A percentile compares a stretch with the other conserved stretches of the same genome.
These are phyloP conservation scores for Leucocoprinus sp. DNA, from an alignment of 768 basidiomycete species.

Conservation along the genomic window DNA sequence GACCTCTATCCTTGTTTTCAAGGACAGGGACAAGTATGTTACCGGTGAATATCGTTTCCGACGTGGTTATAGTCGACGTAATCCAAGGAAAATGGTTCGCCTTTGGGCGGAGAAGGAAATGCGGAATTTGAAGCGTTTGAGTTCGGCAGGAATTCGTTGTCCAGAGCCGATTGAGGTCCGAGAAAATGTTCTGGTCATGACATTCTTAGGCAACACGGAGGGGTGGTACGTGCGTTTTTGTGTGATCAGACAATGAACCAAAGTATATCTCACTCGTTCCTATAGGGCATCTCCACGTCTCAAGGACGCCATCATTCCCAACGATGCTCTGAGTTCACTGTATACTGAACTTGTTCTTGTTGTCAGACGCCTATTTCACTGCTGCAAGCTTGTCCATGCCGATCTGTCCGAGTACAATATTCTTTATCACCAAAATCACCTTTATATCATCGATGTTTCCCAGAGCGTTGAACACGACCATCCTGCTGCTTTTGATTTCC, in stretches of 20 bases:
- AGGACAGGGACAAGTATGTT: constrained; percentile 95
- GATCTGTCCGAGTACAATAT: constrained; percentile 99
- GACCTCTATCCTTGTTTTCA: constrained; percentile 95
- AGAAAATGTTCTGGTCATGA: constrained; percentile 96
- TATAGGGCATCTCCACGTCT: constrained; percentile 85
- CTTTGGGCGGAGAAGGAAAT: constrained; percentile 99
- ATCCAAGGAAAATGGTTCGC: constrained; percentile 97
- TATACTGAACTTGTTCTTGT: constrained; percentile 77
- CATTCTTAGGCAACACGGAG: constrained; percentile 73
- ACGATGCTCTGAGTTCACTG: constrained; percentile 43
- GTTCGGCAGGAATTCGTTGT: constrained; percentile 74
- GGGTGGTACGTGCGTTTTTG: constrained; percentile 60
- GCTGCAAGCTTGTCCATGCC: constrained; percentile 92
- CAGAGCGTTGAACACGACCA: constrained; percentile 99
- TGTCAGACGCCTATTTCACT: constrained; percentile 79
- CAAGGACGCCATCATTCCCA: constrained; percentile 68
- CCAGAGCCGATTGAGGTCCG: constrained; percentile 90
- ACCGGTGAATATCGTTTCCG: constrained; percentile 95
- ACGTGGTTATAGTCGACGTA: constrained; percentile 72
- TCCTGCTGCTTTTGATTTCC: constrained; percentile 91
- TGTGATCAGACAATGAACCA: not conserved
- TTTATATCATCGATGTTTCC: constrained; percentile 96
- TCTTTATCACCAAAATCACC: constrained; percentile 71
- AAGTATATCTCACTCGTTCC: not conserved
- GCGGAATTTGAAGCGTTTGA: constrained; percentile 85